These are phyloP conservation scores for Lojkania enalia DNA, from an alignment of 2,329 filamentous ascomycete genomes.

Conservation along the genomic window DNA sequence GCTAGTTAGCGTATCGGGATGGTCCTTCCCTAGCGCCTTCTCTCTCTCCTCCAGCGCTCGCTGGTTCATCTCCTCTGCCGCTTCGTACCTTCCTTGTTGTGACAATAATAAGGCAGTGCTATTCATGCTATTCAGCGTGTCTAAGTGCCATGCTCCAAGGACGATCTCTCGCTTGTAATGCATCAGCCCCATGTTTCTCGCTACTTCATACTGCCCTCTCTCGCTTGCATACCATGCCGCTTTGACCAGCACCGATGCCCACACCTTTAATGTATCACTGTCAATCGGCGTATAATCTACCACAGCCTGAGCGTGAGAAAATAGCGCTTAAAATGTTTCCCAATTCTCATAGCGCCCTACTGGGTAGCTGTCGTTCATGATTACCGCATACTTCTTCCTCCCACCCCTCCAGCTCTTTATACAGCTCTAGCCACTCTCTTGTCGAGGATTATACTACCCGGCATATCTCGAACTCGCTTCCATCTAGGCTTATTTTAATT, in stretches of 20 bases:
- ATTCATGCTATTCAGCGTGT: neutral
- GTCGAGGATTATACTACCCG: constrained; percentile 10
- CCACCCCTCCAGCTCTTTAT: neutral
- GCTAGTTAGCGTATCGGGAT: constrained; percentile 10
- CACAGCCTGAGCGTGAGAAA: constrained; percentile 27
- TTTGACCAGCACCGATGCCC: constrained; percentile 8
- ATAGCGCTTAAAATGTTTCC: constrained; percentile 30
- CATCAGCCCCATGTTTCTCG: constrained; percentile 7
- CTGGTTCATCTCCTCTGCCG: constrained; percentile 1
- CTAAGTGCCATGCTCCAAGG: constrained; percentile 10
- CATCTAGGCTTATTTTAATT: constrained; percentile 4
- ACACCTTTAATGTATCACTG: neutral
- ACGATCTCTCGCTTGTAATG: constrained; percentile 6
- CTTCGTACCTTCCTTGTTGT: constrained; percentile 1
- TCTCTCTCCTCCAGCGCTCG: constrained; percentile 5
- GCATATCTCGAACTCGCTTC: constrained; percentile 4
- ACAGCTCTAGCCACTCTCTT: constrained; percentile 9
- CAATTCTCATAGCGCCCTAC: constrained; percentile 15
- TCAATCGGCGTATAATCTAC: neutral
- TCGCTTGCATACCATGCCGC: constrained; percentile 5
- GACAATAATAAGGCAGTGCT: neutral
- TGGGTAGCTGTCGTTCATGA: neutral
- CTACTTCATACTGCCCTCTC: constrained; percentile 9
- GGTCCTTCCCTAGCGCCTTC: constrained; percentile 9
- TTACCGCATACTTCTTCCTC: constrained; percentile 1